Percentiles rank a stretch among this genome's conserved stretches.
Evolutionary conservation across 306 rosid genomes (phyloP).

Genomic region (Trichosanthes truncata): DNA sequence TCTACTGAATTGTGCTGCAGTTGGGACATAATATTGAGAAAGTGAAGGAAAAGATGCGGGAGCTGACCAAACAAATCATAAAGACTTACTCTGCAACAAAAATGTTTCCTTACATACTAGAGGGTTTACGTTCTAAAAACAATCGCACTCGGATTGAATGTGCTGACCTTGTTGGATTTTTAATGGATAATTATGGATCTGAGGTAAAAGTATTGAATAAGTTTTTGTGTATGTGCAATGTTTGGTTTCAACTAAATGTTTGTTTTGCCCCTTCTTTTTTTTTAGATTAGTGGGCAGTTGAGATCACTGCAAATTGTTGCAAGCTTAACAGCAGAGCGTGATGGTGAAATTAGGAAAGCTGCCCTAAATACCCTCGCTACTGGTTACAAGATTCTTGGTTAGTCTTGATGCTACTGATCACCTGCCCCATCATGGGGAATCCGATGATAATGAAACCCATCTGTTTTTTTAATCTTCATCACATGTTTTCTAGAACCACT

Average conservation of each 20-base stretch:
- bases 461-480: neutral
- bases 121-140: constrained; percentile 97
- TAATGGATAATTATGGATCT: constrained; percentile 73
- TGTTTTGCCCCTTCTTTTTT: neutral
- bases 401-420: constrained; percentile 15
- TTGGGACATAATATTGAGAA: constrained; percentile 94
- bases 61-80: constrained; percentile 77
- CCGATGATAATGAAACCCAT: neutral
- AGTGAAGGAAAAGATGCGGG: constrained; percentile 91
- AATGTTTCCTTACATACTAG: constrained; percentile 85
- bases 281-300: constrained; percentile 85
- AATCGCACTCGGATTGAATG: constrained; percentile 93
- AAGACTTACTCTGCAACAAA: constrained; percentile 63
- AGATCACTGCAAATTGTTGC: constrained; percentile 92
- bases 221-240: neutral
- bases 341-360: constrained; percentile 94
- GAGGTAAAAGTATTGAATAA: constrained; percentile 42
- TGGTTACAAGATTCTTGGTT: constrained; percentile 97
- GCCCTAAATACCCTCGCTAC: constrained; percentile 92
- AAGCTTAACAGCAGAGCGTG: constrained; percentile 91
- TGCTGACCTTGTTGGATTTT: constrained; percentile 84
- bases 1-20: constrained; percentile 33
- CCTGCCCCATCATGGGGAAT: neutral
- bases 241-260: neutral
- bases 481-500: neutral